A percentile compares a stretch with the other conserved stretches of the same genome.
Conservation (phyloP, 257 asterid species). For the Solanum peruvianum region DNA sequence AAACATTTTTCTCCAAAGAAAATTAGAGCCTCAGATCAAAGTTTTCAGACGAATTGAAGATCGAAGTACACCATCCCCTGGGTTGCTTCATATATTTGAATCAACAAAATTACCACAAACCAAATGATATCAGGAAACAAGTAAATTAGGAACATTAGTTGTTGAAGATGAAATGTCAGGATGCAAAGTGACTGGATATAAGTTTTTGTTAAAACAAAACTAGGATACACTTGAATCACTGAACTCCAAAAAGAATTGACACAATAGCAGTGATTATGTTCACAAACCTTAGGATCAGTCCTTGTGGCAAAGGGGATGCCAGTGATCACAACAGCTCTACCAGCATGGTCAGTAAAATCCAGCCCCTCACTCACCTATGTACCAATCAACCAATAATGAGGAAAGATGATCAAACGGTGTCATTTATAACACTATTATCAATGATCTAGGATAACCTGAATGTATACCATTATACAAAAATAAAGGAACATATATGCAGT, state of each 20-base stretch:
- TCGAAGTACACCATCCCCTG: neutral
- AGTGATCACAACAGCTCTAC: conserved; percentile 93
- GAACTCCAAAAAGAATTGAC: neutral
- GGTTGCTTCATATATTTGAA: neutral
- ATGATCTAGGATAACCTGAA: neutral
- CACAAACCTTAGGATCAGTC: conserved; percentile 86
- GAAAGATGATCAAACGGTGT: neutral
- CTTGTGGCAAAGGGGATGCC: conserved; percentile 89
- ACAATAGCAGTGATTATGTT: neutral
- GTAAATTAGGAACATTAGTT: neutral
- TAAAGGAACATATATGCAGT: neutral
- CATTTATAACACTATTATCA: neutral
- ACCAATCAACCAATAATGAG: neutral
- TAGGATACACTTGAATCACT: neutral
- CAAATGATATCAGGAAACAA: neutral
- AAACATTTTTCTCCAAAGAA: neutral
- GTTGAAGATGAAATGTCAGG: neutral
- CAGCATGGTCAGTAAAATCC: conserved; percentile 98
- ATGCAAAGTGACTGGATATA: neutral
- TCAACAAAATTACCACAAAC: neutral
- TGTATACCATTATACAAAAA: neutral
- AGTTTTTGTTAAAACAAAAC: neutral
- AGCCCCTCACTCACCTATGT: conserved; percentile 93
- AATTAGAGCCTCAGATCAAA: neutral
- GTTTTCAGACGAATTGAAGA: neutral